phyloP scores from a whole-genome alignment of 1,139 yeast species.

The Yamadazyma siamensis region DNA sequence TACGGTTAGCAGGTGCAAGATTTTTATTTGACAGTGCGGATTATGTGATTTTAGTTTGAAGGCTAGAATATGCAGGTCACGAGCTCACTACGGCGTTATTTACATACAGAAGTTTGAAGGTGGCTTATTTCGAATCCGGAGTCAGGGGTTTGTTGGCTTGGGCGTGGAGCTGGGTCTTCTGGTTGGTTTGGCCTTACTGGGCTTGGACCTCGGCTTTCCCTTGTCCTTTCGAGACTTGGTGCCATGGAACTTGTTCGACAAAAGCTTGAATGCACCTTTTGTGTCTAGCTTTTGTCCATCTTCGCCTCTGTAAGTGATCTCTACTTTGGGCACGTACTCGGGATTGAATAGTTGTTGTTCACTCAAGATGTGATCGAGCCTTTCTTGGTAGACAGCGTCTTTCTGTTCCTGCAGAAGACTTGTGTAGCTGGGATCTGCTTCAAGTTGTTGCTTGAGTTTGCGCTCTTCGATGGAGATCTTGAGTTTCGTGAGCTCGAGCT shows the following conservation, averaged over 20 bases:
- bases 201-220: constrained; percentile 4
- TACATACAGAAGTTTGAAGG: no score
- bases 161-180: constrained; percentile 5
- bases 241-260: constrained; percentile 90
- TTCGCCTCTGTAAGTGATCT: constrained; percentile 66
- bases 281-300: constrained; percentile 60
- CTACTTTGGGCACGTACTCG: constrained; percentile 63
- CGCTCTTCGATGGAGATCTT: constrained; percentile 37
- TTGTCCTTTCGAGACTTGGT: constrained; percentile 11
- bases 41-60: no score
- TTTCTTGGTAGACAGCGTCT: constrained; percentile 22
- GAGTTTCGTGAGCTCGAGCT: constrained; percentile 32
- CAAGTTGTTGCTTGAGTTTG: constrained; percentile 38
- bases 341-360: constrained; percentile 22
- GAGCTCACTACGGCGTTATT: no score
- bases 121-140: no score
- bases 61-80: no score
- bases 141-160: background rate
- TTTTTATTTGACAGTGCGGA: no score
- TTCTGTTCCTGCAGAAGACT: constrained; percentile 29
- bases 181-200: no score
- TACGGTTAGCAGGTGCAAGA: no score
- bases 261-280: constrained; percentile 80
- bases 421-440: constrained; percentile 27
- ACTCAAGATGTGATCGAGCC: constrained; percentile 27